Percentiles rank a stretch among this genome's conserved stretches.
Evolutionary conservation across 306 rosid species (phyloP).

Genomic region (Quercus mongolica): DNA sequence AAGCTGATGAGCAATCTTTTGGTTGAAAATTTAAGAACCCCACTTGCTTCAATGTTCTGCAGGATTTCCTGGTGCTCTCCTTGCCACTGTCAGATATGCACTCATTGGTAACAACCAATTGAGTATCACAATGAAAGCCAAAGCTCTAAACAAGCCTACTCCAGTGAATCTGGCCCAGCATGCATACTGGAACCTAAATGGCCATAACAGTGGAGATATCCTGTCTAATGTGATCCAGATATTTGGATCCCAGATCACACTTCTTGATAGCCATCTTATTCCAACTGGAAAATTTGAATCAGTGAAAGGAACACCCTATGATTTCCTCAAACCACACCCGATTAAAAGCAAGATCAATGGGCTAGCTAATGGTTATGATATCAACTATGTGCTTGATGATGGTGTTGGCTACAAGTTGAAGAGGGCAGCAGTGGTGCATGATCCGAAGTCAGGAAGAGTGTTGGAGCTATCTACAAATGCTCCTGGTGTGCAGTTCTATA

Average conservation of each 20-base stretch:
- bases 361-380: slow-evolving; percentile 64
- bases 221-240: slow-evolving; percentile 55
- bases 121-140: slow-evolving; percentile 56
- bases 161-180: slow-evolving; percentile 86
- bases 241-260: slow-evolving; percentile 63
- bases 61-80: slow-evolving; percentile 89
- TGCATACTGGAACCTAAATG: slow-evolving; percentile 81
- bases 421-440: slow-evolving; percentile 52
- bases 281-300: slow-evolving; percentile 70
- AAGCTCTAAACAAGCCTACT: slow-evolving; percentile 76
- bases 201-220: slow-evolving; percentile 70
- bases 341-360: slow-evolving; percentile 65
- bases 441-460: slow-evolving; percentile 62
- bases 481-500: slow-evolving; percentile 84
- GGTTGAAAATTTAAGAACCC: background rate
- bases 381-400: slow-evolving; percentile 66
- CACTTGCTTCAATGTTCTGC: slow-evolving; percentile 8
- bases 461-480: slow-evolving; percentile 58
- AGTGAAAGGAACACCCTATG: slow-evolving; percentile 70
- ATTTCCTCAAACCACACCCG: slow-evolving; percentile 56
- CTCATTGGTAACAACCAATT: slow-evolving; percentile 39
- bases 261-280: slow-evolving; percentile 52
- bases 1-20: background rate
- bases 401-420: slow-evolving; percentile 21
- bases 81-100: slow-evolving; percentile 54